Evolutionary conservation across 1,284 basidiomycete genomes (phyloP).

Genomic region (Xerocomus nothofagi): DNA sequence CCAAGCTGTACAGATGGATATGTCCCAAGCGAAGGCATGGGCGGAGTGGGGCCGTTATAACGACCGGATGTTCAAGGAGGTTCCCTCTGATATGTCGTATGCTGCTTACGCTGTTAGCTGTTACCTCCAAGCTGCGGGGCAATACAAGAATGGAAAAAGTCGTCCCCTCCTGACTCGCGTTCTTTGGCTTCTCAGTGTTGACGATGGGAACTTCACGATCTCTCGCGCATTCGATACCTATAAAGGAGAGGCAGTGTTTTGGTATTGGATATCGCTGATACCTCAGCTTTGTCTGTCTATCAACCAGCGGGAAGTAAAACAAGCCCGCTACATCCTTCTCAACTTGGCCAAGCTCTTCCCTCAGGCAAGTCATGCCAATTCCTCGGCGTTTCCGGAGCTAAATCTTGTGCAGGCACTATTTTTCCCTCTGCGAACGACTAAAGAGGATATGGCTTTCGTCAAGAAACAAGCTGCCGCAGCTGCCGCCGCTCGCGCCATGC

Average conservation of each 20-base stretch:
- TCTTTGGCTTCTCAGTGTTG: constrained; percentile 95
- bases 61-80: constrained; percentile 90
- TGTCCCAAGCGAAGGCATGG: constrained; percentile 96
- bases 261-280: constrained; percentile 99
- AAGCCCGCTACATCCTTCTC: constrained; percentile 87
- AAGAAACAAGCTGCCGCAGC: constrained; percentile 45
- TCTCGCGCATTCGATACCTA: constrained; percentile 94
- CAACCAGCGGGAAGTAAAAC: constrained; percentile 89
- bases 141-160: constrained; percentile 95
- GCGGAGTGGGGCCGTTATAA: constrained; percentile 97
- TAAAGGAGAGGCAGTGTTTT: constrained; percentile 95
- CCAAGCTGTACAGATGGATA: constrained; percentile 94
- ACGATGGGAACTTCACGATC: constrained; percentile 77
- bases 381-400: constrained; percentile 7
- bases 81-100: constrained; percentile 67
- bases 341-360: constrained; percentile 93
- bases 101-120: constrained; percentile 95
- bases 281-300: constrained; percentile 94
- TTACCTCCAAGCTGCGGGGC: constrained; percentile 95
- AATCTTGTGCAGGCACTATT: constrained; percentile 76
- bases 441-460: constrained; percentile 79
- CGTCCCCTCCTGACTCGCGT: constrained; percentile 90
- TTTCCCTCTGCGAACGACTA: constrained; percentile 90
- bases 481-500: constrained; percentile 37
- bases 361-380: constrained; percentile 60